Evolutionary conservation across 2,329 filamentous ascomycete genomes (phyloP).

Genomic region (Pseudogymnoascus sp.): DNA sequence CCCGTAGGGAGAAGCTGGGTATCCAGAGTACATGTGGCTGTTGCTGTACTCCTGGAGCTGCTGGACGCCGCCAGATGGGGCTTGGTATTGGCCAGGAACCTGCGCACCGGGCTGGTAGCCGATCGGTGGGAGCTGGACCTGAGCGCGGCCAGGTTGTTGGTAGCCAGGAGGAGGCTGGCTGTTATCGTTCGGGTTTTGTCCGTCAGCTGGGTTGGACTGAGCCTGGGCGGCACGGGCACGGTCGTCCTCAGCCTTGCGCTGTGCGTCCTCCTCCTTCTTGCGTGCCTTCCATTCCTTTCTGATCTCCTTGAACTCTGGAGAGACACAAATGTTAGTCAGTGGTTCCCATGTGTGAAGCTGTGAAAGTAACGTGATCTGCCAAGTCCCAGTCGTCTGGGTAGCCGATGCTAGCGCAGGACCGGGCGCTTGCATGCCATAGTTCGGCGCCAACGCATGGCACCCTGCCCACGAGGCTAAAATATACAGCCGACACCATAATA

Average conservation of each 20-base stretch:
- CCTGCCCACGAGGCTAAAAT: slow-evolving; percentile 1
- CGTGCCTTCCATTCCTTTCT: slow-evolving; percentile 98
- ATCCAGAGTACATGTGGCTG: slow-evolving; percentile 49
- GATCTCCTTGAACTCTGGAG: slow-evolving; percentile 93
- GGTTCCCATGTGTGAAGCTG: neutral
- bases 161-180: slow-evolving; percentile 39
- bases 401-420: slow-evolving; percentile 32
- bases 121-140: slow-evolving; percentile 65
- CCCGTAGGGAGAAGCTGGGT: slow-evolving; percentile 52
- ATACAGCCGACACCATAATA: slow-evolving; percentile 6
- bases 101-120: slow-evolving; percentile 57
- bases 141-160: slow-evolving; percentile 44
- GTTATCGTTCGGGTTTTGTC: slow-evolving; percentile 45
- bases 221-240: slow-evolving; percentile 57
- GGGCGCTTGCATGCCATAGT: slow-evolving; percentile 9
- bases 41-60: slow-evolving; percentile 50
- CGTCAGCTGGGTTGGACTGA: slow-evolving; percentile 41
- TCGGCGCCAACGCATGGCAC: slow-evolving; percentile 6
- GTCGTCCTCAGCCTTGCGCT: slow-evolving; percentile 85
- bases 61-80: slow-evolving; percentile 49
- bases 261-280: slow-evolving; percentile 95
- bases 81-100: slow-evolving; percentile 54
- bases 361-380: slow-evolving; percentile 9
- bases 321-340: slow-evolving; percentile 21
- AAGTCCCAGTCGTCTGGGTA: slow-evolving; percentile 27